Evolutionary conservation across 345 rosid genomes (phyloP), one percentile per base, ranked within the genome.

Genomic region (Kandelia obovata): DNA sequence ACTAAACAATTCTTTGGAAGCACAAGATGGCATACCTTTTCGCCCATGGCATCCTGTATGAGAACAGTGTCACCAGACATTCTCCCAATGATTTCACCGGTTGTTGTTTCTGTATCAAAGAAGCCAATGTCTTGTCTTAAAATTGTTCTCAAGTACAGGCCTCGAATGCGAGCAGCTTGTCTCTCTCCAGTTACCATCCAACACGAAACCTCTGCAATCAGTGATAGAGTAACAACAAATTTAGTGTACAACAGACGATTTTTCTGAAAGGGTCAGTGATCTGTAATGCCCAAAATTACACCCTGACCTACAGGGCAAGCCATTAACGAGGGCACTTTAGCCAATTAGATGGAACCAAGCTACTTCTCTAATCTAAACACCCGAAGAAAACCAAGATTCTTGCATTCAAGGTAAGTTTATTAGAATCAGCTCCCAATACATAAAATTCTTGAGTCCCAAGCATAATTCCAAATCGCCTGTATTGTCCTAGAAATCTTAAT

Each of bases 31-130:
- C 6, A 9, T 27, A 88, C 96, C 93, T 93, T 93, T 71, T 90
- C 98, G n/a, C 98, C 97, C 89, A 92, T 86, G 37, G 98, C 98
- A 0, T 93, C 96, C 80, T 93, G 96, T 75, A 93, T 87, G 70
- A 90, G 84, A 65, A 93, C 81, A 5, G 98, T 93, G 68, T 93
- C 98, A 17, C 97, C 97, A 0, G 97, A 90, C 97, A 93, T 90
- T 70, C 98, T 86, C 58, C 93, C 96, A 52, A 93, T 81, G 58
- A 93, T 86, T 73, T 93, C 98, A 56, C 98, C 98, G 0, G 97
- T 89, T n/a, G 82, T 82, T 16, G 97, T 89, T 64, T 93, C 93
- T 2, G 91, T 87, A 73, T 93, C 98, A 30, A 90, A 93, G 82
- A 75, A 93, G 23, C 83, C 85, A 47, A 92, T 83, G 61, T 92